Conservation (phyloP, 441 rosid genomes). For the Dalechampia spathulata region DNA sequence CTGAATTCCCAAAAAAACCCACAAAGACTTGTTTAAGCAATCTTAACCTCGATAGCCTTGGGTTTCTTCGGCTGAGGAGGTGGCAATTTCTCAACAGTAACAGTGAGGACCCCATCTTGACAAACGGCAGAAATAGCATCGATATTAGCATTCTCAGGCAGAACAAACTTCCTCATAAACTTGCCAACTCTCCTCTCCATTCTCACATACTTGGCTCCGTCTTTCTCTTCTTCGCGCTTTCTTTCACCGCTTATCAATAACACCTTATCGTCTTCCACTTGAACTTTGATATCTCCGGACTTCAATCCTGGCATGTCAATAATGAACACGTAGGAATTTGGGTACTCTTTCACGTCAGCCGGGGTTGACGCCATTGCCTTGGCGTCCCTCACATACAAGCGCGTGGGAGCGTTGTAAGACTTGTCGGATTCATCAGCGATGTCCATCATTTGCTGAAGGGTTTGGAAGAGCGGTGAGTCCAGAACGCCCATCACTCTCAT, state of each 20-base stretch:
- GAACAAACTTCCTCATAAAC: constrained; percentile 68
- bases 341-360: constrained; percentile 47
- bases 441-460: constrained; percentile 35
- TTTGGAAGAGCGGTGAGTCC: constrained; percentile 27
- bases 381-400: constrained; percentile 38
- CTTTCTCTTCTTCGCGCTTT: constrained; percentile 56
- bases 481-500: constrained; percentile 29
- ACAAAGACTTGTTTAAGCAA: too few relatives aligned
- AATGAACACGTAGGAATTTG: constrained; percentile 38
- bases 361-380: constrained; percentile 61
- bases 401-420: constrained; percentile 27
- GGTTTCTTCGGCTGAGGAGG: constrained; percentile 86
- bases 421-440: constrained; percentile 15
- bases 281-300: constrained; percentile 43
- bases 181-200: constrained; percentile 87
- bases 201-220: constrained; percentile 57
- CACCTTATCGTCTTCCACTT: constrained; percentile 50
- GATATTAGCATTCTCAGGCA: constrained; percentile 70
- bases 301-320: constrained; percentile 61
- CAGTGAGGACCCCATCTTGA: constrained; percentile 68
- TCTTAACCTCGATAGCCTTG: constrained; percentile 62
- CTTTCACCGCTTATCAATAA: constrained; percentile 46
- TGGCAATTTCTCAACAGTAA: constrained; percentile 66
- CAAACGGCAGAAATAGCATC: constrained; percentile 62
- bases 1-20: too few relatives aligned